Evolutionary conservation across 2,329 filamentous ascomycete species (phyloP).

Genomic region (Westerdykella aurantiaca): DNA sequence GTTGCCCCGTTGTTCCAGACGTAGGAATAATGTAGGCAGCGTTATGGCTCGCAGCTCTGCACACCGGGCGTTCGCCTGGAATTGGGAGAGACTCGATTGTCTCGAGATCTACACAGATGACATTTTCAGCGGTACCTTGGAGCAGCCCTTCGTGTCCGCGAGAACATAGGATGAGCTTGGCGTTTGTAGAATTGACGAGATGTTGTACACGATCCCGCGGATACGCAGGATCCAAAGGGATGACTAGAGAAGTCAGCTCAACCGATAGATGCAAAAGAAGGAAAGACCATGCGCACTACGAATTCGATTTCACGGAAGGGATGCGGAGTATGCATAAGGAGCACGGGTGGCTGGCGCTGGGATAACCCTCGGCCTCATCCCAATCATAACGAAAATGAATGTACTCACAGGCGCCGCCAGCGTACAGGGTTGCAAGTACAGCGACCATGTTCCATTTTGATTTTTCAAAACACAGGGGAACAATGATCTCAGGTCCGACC

Average conservation of each 20-base stretch:
- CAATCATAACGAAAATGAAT: not conserved
- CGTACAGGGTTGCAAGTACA: conserved; percentile 26
- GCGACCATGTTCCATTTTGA: conserved; percentile 29
- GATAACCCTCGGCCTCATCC: not conserved
- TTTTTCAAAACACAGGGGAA: conserved; percentile 31
- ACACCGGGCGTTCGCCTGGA: conserved; percentile 2
- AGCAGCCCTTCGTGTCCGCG: conserved; percentile 4
- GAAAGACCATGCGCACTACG: not conserved
- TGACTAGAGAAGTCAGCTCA: conserved; percentile 9
- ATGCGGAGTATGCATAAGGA: not conserved
- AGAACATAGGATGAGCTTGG: conserved; percentile 14
- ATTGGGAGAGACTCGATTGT: conserved; percentile 8
- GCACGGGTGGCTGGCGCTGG: no score
- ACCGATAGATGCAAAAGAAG: not conserved
- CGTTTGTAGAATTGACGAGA: conserved; percentile 9
- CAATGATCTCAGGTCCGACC: conserved; percentile 18
- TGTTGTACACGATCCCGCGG: conserved; percentile 15
- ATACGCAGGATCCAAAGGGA: conserved; percentile 17
- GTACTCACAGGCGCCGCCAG: conserved; percentile 25
- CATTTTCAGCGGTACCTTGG: conserved; percentile 4
- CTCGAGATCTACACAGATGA: conserved; percentile 8
- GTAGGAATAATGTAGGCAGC: conserved; percentile 22
- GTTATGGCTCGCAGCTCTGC: conserved; percentile 10
- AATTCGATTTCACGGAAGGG: not conserved
- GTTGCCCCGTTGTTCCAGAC: conserved; percentile 18